Conservation (phyloP, 108 stramenopile genomes). For the Discostella stelligeroides region DNA sequence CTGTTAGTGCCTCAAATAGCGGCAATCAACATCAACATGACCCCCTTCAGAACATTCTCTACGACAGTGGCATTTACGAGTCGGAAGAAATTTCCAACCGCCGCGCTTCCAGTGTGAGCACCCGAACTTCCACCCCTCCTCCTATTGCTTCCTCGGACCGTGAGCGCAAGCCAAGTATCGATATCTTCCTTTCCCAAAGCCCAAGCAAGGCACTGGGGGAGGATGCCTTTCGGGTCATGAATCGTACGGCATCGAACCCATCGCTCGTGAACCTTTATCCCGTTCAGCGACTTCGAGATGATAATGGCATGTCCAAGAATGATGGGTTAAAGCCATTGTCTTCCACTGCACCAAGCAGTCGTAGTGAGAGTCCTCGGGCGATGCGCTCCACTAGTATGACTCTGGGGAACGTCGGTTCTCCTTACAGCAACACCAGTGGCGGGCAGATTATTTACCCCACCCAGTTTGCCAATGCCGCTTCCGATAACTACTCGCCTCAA, state of each 20-base stretch:
- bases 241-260: slow-evolving; percentile 38
- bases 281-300: slow-evolving; percentile 3
- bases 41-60: slow-evolving; percentile 45
- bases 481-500: slow-evolving; percentile 1
- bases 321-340: slow-evolving; percentile 34
- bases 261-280: slow-evolving; percentile 26
- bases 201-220: slow-evolving; percentile 81
- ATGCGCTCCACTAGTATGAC: slow-evolving; percentile 5
- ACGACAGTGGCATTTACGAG: slow-evolving; percentile 46
- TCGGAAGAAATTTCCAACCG: slow-evolving; percentile 7
- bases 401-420: slow-evolving; percentile 17
- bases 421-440: slow-evolving; percentile 8
- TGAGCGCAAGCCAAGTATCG: slow-evolving; percentile 66
- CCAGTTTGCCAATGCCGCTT: slow-evolving; percentile 5
- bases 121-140: slow-evolving; percentile 1
- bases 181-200: slow-evolving; percentile 78
- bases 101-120: slow-evolving; percentile 8
- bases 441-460: slow-evolving; percentile 7
- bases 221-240: slow-evolving; percentile 67
- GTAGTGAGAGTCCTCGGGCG: slow-evolving; percentile 38
- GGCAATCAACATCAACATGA: slow-evolving; percentile 16
- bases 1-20: slow-evolving; percentile 10
- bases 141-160: slow-evolving; percentile 22
- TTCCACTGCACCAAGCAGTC: slow-evolving; percentile 47
- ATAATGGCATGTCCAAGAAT: not conserved